phyloP scores from a whole-genome alignment of 2,329 filamentous ascomycete genomes.

The Aspergillus aculeatus region DNA sequence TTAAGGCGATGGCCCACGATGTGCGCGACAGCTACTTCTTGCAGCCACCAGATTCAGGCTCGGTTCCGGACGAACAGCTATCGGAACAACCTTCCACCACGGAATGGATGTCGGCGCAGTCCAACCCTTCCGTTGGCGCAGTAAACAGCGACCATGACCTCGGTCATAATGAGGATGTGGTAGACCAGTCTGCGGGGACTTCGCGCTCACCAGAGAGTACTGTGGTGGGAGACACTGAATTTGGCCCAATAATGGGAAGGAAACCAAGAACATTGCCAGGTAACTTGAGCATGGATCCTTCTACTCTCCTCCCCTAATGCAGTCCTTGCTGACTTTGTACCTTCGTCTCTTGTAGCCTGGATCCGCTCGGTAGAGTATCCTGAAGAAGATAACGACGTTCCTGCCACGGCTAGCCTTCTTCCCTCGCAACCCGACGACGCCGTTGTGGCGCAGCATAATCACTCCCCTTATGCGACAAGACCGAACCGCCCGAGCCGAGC shows the following conservation, averaged over 20 bases:
- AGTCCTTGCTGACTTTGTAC: slow-evolving; percentile 5
- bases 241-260: slow-evolving; percentile 11
- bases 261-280: slow-evolving; percentile 39
- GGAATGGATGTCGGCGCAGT: slow-evolving; percentile 15
- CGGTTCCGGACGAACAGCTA: slow-evolving; percentile 22
- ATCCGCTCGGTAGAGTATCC: slow-evolving; percentile 41
- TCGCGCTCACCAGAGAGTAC: slow-evolving; percentile 21
- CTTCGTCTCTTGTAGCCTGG: slow-evolving; percentile 36
- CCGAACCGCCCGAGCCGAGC: slow-evolving; percentile 15
- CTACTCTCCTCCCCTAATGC: not conserved
- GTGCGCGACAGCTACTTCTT: slow-evolving; percentile 23
- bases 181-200: slow-evolving; percentile 20
- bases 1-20: slow-evolving; percentile 35
- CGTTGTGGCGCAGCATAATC: slow-evolving; percentile 49
- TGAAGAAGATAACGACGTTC: slow-evolving; percentile 39
- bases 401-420: slow-evolving; percentile 34
- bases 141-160: slow-evolving; percentile 22
- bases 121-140: slow-evolving; percentile 11
- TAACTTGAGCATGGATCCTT: slow-evolving; percentile 17
- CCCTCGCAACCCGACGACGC: slow-evolving; percentile 40
- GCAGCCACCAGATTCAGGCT: slow-evolving; percentile 20
- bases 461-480: slow-evolving; percentile 37
- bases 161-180: slow-evolving; percentile 19
- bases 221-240: slow-evolving; percentile 14
- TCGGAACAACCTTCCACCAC: slow-evolving; percentile 21